A percentile compares a stretch with the other conserved stretches of the same genome.
Evolutionary conservation across 2,329 filamentous ascomycete genomes (phyloP).

Genomic region (Pseudogymnoascus sp.): DNA sequence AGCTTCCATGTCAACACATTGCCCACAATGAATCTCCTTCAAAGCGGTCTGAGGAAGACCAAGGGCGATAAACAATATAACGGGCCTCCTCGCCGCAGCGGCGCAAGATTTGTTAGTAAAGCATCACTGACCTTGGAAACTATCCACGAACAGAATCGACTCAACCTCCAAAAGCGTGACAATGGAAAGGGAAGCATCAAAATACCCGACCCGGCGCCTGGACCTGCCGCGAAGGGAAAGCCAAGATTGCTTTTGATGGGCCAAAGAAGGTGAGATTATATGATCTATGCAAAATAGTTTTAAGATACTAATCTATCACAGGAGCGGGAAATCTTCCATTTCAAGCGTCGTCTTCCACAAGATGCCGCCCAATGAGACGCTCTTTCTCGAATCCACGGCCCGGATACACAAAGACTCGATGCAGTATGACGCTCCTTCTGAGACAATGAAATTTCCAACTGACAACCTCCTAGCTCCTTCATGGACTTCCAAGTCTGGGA

Average conservation of each 20-base stretch:
- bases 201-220: conserved; percentile 37
- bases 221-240: conserved; percentile 52
- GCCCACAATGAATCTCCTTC: conserved; percentile 22
- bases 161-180: conserved; percentile 41
- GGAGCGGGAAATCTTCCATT: conserved; percentile 97
- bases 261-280: conserved; percentile 64
- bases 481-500: conserved; percentile 99
- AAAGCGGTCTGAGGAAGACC: conserved; percentile 25
- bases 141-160: conserved; percentile 54
- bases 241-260: conserved; percentile 91
- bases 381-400: conserved; percentile 92
- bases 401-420: conserved; percentile 91
- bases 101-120: conserved; percentile 41
- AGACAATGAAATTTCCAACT: neutral
- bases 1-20: conserved; percentile 7
- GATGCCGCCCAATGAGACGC: conserved; percentile 86
- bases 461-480: conserved; percentile 60
- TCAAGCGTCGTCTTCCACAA: conserved; percentile 99
- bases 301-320: conserved; percentile 34
- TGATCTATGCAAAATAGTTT: conserved; percentile 10
- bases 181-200: conserved; percentile 35
- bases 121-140: conserved; percentile 57
- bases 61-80: conserved; percentile 25
- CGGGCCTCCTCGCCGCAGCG: conserved; percentile 28
- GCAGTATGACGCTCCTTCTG: conserved; percentile 55